phyloP scores from a whole-genome alignment of 148 eudicot genomes.

The Chenopodium quinoa region DNA sequence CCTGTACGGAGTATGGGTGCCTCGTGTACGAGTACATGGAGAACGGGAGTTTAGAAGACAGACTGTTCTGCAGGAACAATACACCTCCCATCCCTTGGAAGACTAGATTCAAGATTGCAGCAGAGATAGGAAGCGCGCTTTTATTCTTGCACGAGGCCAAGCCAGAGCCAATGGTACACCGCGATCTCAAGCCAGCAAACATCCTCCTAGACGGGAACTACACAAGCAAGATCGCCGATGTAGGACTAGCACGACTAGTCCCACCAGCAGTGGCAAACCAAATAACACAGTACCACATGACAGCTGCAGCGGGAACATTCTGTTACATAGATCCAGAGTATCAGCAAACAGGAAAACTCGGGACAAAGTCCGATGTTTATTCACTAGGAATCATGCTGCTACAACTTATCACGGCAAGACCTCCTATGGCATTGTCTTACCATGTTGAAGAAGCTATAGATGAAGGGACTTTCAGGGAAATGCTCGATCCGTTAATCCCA shows the following conservation, averaged over 20 bases:
- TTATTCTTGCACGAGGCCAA: conserved; percentile 67
- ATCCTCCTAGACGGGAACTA: conserved; percentile 61
- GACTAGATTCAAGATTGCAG: conserved; percentile 55
- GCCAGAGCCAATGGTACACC: conserved; percentile 80
- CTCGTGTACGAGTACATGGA: conserved; percentile 81
- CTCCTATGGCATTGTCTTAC: conserved; percentile 66
- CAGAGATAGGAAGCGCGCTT: conserved; percentile 66
- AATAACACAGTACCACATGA: conserved; percentile 60
- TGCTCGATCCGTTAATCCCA: conserved; percentile 57
- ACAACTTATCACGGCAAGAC: conserved; percentile 63
- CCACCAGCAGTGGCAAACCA: conserved; percentile 51
- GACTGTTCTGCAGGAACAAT: conserved; percentile 51
- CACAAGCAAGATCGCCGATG: conserved; percentile 76
- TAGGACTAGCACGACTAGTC: conserved; percentile 69
- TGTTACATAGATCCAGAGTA: conserved; percentile 93
- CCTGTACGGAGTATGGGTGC: conserved; percentile 78
- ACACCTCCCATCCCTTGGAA: conserved; percentile 68
- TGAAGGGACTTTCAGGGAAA: conserved; percentile 30
- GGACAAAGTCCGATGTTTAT: conserved; percentile 73
- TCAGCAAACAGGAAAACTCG: conserved; percentile 70
- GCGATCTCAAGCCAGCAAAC: conserved; percentile 89
- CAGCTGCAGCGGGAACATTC: conserved; percentile 85
- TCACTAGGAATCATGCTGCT: conserved; percentile 69
- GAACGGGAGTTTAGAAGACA: conserved; percentile 77
- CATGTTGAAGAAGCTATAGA: conserved; percentile 57